Conservation (phyloP, 1,139 yeast species). For the Scheffersomyces parashehatae region DNA sequence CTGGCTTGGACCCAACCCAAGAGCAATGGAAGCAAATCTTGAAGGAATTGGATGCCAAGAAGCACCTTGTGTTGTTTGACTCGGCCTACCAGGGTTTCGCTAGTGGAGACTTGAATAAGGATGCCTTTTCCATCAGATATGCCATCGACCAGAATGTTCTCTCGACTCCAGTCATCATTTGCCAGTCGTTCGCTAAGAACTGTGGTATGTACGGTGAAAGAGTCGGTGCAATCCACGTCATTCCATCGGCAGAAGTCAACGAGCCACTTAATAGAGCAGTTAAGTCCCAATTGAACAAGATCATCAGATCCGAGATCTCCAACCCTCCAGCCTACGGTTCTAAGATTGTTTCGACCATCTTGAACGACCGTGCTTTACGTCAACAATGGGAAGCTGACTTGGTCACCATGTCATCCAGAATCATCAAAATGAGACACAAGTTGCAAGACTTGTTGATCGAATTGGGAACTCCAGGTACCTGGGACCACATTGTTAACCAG, state of each 20-base stretch:
- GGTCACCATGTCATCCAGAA: conserved; percentile 85
- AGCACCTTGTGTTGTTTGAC: conserved; percentile 47
- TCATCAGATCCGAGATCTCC: conserved; percentile 83
- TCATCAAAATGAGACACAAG: conserved; percentile 70
- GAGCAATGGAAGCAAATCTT: conserved; percentile 44
- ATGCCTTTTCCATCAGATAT: conserved; percentile 83
- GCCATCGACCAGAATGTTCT: conserved; percentile 58
- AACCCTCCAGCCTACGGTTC: conserved; percentile 98
- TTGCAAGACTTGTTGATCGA: conserved; percentile 62
- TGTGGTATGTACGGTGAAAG: conserved; percentile 98
- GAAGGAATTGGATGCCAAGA: conserved; percentile 46
- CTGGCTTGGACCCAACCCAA: conserved; percentile 50
- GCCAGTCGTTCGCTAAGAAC: conserved; percentile 98
- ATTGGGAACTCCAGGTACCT: conserved; percentile 80
- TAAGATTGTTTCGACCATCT: conserved; percentile 78
- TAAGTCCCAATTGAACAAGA: conserved; percentile 72
- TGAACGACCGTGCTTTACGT: conserved; percentile 63
- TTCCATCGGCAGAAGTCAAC: conserved; percentile 40
- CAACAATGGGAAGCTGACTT: conserved; percentile 86
- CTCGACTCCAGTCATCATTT: conserved; percentile 59
- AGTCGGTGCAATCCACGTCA: conserved; percentile 85
- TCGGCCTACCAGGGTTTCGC: conserved; percentile 69
- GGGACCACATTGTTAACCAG: conserved; percentile 92
- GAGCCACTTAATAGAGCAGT: conserved; percentile 48
- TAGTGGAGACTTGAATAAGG: conserved; percentile 79